A percentile compares a stretch with the other conserved stretches of the same genome.
Evolutionary conservation across 2,329 filamentous ascomycete species (phyloP).

Genomic region (Dothistroma septosporum): DNA sequence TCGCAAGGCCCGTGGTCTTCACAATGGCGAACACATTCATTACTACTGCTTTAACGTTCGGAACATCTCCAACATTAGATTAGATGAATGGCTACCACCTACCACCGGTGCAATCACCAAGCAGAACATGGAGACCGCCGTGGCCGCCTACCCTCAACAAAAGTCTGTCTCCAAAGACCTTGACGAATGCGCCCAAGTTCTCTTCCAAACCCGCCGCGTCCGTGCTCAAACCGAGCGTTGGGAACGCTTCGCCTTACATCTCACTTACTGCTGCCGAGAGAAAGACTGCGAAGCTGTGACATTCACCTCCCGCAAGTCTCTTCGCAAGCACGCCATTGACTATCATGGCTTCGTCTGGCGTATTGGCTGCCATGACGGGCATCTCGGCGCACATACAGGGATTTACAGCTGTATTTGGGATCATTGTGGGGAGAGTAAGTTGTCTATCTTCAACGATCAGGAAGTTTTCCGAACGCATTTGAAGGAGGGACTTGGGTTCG

Average conservation of each 20-base stretch:
- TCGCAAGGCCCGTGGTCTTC: not conserved
- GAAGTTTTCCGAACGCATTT: conserved; percentile 1
- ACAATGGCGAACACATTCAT: not conserved
- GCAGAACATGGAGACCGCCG: conserved; percentile 4
- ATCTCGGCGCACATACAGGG: not conserved
- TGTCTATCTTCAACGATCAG: not conserved
- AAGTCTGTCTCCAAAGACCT: not conserved
- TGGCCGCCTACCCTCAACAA: conserved; percentile 4
- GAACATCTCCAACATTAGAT: conserved; percentile 10
- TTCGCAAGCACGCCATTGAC: conserved; percentile 2
- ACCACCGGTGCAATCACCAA: conserved; percentile 9
- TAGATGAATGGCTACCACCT: conserved; percentile 15
- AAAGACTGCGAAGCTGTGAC: not conserved
- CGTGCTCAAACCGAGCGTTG: conserved; percentile 14
- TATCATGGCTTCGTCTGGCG: conserved; percentile 6
- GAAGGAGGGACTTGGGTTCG: not conserved
- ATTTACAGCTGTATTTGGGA: conserved; percentile 1
- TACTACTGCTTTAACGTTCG: conserved; percentile 19
- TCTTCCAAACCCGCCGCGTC: conserved; percentile 5
- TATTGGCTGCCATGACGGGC: not conserved
- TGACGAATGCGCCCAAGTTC: conserved; percentile 5
- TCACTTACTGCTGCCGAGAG: conserved; percentile 11
- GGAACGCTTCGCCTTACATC: conserved; percentile 15
- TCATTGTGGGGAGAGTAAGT: conserved; percentile 2
- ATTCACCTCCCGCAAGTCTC: conserved; percentile 1